These are phyloP conservation scores for Tylopilus vinaceipallidus DNA, from an alignment of 768 basidiomycete genomes.

Conservation along the genomic window DNA sequence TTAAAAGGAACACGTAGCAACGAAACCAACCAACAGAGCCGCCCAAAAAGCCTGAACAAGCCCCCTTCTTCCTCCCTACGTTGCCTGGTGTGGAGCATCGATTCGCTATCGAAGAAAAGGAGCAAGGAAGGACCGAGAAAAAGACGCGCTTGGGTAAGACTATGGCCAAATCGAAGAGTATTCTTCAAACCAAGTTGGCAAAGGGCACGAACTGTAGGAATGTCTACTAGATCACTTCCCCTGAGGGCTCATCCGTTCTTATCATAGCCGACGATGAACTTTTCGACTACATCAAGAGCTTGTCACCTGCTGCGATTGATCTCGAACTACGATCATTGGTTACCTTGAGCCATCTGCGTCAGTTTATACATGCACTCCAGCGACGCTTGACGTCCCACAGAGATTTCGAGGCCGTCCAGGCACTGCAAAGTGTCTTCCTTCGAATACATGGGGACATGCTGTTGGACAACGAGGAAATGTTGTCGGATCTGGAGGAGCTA, in stretches of 20 bases:
- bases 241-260: conserved; percentile 3
- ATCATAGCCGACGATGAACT: conserved; percentile 66
- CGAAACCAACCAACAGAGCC: conserved; percentile 96
- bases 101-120: conserved; percentile 58
- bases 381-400: conserved; percentile 72
- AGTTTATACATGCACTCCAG: conserved; percentile 74
- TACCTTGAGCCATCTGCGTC: conserved; percentile 55
- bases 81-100: conserved; percentile 83
- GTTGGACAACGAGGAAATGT: conserved; percentile 66
- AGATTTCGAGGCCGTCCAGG: conserved; percentile 95
- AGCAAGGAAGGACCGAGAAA: conserved; percentile 38
- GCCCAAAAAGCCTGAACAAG: conserved; percentile 91
- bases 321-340: conserved; percentile 82
- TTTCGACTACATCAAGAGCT: conserved; percentile 78
- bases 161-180: conserved; percentile 54
- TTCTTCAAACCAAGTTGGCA: conserved; percentile 65
- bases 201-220: conserved; percentile 68
- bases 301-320: conserved; percentile 90
- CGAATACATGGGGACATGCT: conserved; percentile 82
- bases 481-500: conserved; percentile 53
- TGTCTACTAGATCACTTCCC: conserved; percentile 1
- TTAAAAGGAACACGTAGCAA: conserved; percentile 47
- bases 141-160: conserved; percentile 53
- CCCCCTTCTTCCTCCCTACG: conserved; percentile 96
- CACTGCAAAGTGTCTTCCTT: conserved; percentile 81